Evolutionary conservation across 169 alveolate genomes (phyloP).

Genomic region (Plasmodium ovale): DNA sequence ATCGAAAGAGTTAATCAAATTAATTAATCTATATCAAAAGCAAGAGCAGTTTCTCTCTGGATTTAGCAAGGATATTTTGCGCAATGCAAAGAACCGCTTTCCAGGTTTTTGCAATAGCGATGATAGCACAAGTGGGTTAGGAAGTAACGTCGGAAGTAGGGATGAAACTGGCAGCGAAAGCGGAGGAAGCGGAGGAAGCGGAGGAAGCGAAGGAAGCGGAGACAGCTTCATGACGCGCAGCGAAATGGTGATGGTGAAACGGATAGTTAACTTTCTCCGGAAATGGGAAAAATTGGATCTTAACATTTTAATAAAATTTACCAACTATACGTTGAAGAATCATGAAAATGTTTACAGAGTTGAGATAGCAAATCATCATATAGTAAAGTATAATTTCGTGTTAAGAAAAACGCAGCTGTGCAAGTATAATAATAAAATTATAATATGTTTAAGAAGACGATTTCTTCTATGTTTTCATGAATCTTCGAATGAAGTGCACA

Average conservation of each 20-base stretch:
- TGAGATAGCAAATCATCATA: conserved; percentile 10
- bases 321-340: not conserved
- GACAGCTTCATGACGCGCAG: not conserved
- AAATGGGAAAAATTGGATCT: conserved; percentile 45
- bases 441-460: not conserved
- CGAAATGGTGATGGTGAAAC: conserved; percentile 6
- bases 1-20: conserved; percentile 3
- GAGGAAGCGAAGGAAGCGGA: not conserved
- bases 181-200: not conserved
- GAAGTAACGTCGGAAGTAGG: not conserved
- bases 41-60: not conserved
- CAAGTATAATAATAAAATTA: conserved; percentile 36
- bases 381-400: conserved; percentile 28
- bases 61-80: conserved; percentile 29
- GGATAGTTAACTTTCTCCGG: conserved; percentile 7
- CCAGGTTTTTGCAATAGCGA: not conserved
- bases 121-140: not conserved
- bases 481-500: not conserved
- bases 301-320: conserved; percentile 17
- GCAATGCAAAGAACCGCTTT: not conserved
- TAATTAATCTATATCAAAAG: conserved; percentile 27
- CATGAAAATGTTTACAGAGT: conserved; percentile 1
- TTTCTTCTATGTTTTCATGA: not conserved
- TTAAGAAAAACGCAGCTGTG: conserved; percentile 37
- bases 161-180: no score